Evolutionary conservation across 1,284 basidiomycete genomes (phyloP).

Genomic region (Anthracocystis walkeri): DNA sequence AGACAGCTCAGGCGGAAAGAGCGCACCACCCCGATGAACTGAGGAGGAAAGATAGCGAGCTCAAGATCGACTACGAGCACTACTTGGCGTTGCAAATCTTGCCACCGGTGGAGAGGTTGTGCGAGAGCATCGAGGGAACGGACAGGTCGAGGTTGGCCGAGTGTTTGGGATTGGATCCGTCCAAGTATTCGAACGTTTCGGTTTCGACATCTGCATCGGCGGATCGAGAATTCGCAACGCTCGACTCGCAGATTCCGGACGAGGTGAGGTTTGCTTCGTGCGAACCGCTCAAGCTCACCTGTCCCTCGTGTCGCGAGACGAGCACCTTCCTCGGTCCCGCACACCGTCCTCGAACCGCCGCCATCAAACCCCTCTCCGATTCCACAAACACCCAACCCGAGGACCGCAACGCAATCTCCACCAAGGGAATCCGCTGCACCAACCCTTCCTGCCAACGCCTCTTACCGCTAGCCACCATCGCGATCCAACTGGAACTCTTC

Average conservation of each 20-base stretch:
- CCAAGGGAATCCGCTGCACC: slow-evolving; percentile 49
- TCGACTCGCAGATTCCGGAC: slow-evolving; percentile 92
- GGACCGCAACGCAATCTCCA: slow-evolving; percentile 32
- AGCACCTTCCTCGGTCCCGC: slow-evolving; percentile 44
- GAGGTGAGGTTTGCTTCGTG: slow-evolving; percentile 76
- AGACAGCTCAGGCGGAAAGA: slow-evolving; percentile 85
- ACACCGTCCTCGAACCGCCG: slow-evolving; percentile 15
- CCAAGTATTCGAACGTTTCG: slow-evolving; percentile 74
- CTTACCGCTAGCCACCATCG: slow-evolving; percentile 33
- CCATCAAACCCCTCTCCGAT: slow-evolving; percentile 12
- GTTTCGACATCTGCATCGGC: background rate
- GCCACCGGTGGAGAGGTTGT: slow-evolving; percentile 92
- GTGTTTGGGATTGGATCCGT: slow-evolving; percentile 91
- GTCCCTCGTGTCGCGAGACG: slow-evolving; percentile 47
- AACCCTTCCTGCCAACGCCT: slow-evolving; percentile 27
- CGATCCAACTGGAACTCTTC: slow-evolving; percentile 84
- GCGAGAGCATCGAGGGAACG: slow-evolving; percentile 95
- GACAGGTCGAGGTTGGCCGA: slow-evolving; percentile 90
- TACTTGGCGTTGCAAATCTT: slow-evolving; percentile 93
- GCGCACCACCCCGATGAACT: slow-evolving; percentile 95
- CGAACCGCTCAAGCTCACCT: slow-evolving; percentile 51
- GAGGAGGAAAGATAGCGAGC: slow-evolving; percentile 72
- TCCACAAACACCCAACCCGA: slow-evolving; percentile 17
- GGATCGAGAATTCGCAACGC: slow-evolving; percentile 79
- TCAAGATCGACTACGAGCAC: slow-evolving; percentile 77